Conservation (phyloP, 352 stramenopile species). For the Globisporangium nagaii region DNA sequence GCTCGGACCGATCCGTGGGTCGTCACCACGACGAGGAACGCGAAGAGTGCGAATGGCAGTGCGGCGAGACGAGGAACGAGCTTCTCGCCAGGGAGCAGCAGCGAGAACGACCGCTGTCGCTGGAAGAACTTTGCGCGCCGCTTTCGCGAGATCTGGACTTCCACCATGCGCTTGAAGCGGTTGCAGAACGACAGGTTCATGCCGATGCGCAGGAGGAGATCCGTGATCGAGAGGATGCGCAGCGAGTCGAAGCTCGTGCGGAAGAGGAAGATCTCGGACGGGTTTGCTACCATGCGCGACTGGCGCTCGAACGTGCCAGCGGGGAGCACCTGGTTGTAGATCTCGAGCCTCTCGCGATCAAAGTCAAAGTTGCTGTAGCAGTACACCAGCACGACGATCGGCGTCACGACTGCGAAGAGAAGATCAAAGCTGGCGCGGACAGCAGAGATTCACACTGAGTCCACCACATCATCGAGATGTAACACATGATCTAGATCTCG, state of each 20-base stretch:
- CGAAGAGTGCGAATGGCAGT: no score
- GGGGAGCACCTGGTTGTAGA: neutral
- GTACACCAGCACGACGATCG: slow-evolving; percentile 21
- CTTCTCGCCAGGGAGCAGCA: no score
- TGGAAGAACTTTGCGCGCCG: no score
- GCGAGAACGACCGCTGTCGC: no score
- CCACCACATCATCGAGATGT: no score
- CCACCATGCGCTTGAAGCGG: slow-evolving; percentile 24
- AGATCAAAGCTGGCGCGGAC: slow-evolving; percentile 31
- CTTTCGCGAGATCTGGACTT: slow-evolving; percentile 18
- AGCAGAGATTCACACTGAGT: no score
- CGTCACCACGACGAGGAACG: no score
- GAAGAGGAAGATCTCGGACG: slow-evolving; percentile 22
- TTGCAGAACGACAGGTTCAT: slow-evolving; percentile 16
- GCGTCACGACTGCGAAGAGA: slow-evolving; percentile 20
- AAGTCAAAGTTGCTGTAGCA: slow-evolving; percentile 29
- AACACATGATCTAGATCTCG: no score
- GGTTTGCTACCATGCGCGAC: slow-evolving; percentile 21
- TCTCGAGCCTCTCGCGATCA: slow-evolving; percentile 6
- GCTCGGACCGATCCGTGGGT: no score
- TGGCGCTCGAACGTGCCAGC: slow-evolving; percentile 27
- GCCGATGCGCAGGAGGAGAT: slow-evolving; percentile 25
- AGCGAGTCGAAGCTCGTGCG: slow-evolving; percentile 27
- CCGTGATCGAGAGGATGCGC: slow-evolving; percentile 15
- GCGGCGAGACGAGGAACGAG: no score